Evolutionary conservation across 805 yeast species (phyloP).

Genomic region (Ogataea trehalophila): DNA sequence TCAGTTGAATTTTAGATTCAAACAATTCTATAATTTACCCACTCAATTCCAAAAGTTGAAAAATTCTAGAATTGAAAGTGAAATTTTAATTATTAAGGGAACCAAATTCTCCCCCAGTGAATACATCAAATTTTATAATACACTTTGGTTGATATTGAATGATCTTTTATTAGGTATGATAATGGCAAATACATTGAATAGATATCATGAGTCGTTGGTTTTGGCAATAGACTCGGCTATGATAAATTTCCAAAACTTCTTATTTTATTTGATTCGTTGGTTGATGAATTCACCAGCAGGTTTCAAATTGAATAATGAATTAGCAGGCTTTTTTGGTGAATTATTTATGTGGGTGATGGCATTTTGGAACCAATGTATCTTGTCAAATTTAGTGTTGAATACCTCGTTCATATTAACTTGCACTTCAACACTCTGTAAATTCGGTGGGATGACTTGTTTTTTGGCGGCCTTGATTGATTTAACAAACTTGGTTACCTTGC

Average conservation of each 20-base stretch:
- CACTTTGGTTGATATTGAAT: constrained; percentile 80
- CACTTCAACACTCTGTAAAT: constrained; percentile 15
- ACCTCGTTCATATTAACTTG: constrained; percentile 12
- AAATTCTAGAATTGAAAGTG: constrained; percentile 35
- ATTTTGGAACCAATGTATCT: constrained; percentile 44
- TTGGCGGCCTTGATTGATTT: constrained; percentile 65
- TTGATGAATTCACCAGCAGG: constrained; percentile 91
- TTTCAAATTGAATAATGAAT: constrained; percentile 80
- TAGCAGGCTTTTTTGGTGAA: constrained; percentile 83
- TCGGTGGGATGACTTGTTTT: constrained; percentile 63
- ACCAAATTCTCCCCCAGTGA: constrained; percentile 40
- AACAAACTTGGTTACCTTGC: constrained; percentile 58
- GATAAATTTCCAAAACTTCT: constrained; percentile 29
- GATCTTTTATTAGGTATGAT: constrained; percentile 74
- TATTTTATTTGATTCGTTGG: constrained; percentile 52
- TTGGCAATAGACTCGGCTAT: constrained; percentile 14
- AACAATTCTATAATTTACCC: constrained; percentile 76
- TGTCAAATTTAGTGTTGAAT: constrained; percentile 10
- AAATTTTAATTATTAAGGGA: constrained; percentile 34
- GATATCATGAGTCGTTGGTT: constrained; percentile 14
- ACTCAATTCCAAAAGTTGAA: constrained; percentile 60
- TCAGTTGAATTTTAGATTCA: constrained; percentile 73
- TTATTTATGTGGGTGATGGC: constrained; percentile 79
- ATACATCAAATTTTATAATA: constrained; percentile 77
- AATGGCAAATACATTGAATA: constrained; percentile 40